These are phyloP conservation scores for Coemansia sp. DNA, from an alignment of 192 early-diverging fungal genomes.

Conservation along the genomic window DNA sequence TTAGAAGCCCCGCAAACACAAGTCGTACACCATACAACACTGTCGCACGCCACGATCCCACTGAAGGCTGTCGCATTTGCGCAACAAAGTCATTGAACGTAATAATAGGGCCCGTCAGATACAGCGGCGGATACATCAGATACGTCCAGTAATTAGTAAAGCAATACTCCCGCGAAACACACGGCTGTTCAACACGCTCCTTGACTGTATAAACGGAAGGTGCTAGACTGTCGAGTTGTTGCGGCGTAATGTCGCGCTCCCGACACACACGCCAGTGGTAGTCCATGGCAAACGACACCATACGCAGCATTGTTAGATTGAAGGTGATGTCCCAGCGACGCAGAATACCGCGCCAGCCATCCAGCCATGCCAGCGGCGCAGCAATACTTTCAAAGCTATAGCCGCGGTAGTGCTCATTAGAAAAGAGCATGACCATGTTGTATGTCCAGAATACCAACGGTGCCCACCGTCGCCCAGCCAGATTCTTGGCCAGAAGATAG, in stretches of 20 bases:
- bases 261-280: slow-evolving; percentile 75
- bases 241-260: slow-evolving; percentile 29
- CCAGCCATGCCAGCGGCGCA: slow-evolving; percentile 64
- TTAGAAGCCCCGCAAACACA: slow-evolving; percentile 60
- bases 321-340: slow-evolving; percentile 86
- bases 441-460: slow-evolving; percentile 79
- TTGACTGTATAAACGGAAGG: slow-evolving; percentile 48
- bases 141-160: slow-evolving; percentile 77
- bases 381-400: slow-evolving; percentile 63
- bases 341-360: slow-evolving; percentile 67
- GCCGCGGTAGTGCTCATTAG: slow-evolving; percentile 73
- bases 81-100: slow-evolving; percentile 90
- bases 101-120: slow-evolving; percentile 92
- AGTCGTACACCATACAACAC: slow-evolving; percentile 70
- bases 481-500: slow-evolving; percentile 61
- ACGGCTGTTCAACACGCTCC: slow-evolving; percentile 60
- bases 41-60: slow-evolving; percentile 7
- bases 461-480: slow-evolving; percentile 56
- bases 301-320: slow-evolving; percentile 84
- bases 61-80: slow-evolving; percentile 66
- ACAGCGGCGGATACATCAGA: slow-evolving; percentile 87
- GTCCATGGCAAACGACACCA: slow-evolving; percentile 94
- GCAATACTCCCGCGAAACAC: slow-evolving; percentile 68
- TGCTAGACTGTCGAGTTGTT: slow-evolving; percentile 18
- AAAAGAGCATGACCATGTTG: slow-evolving; percentile 76